These are phyloP conservation scores for Pachysandra terminalis DNA, from an alignment of 164 flowering plant species.

Conservation along the genomic window DNA sequence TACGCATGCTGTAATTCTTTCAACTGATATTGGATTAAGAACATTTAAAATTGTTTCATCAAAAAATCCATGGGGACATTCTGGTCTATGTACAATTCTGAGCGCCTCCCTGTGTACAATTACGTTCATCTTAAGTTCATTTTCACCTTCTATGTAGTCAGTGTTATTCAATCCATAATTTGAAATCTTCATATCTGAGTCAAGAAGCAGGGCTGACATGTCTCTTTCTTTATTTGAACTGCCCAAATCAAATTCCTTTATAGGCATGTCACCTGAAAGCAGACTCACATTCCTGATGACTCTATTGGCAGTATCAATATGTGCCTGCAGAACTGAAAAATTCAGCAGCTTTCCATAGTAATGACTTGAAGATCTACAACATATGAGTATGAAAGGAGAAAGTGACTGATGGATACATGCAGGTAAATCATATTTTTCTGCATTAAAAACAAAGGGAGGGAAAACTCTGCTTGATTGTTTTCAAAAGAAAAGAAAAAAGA, in stretches of 20 bases:
- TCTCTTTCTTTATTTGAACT: slow-evolving; percentile 9
- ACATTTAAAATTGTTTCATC: slow-evolving; percentile 8
- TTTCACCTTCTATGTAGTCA: slow-evolving; percentile 9
- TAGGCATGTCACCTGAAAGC: slow-evolving; percentile 7
- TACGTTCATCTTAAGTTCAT: slow-evolving; percentile 5
- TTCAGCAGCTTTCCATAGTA: not conserved
- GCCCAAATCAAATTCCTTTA: slow-evolving; percentile 1
- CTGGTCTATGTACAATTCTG: slow-evolving; percentile 1
- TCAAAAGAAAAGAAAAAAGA: not conserved
- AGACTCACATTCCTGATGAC: slow-evolving; percentile 14
- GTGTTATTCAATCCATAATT: slow-evolving; percentile 4
- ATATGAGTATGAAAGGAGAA: not conserved
- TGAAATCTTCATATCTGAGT: too few relatives aligned
- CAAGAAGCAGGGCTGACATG: slow-evolving; percentile 8
- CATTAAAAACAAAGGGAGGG: not conserved
- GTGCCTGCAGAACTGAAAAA: slow-evolving; percentile 15
- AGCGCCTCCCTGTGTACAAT: slow-evolving; percentile 9
- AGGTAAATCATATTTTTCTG: not conserved
- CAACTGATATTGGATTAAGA: slow-evolving; percentile 2
- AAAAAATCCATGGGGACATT: not conserved
- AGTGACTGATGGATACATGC: not conserved
- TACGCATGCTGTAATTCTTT: slow-evolving; percentile 5
- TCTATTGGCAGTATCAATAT: slow-evolving; percentile 9
- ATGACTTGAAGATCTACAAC: not conserved
- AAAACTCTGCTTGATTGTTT: not conserved